Conservation (phyloP, 441 rosid genomes). For the Brassica hybrid region DNA sequence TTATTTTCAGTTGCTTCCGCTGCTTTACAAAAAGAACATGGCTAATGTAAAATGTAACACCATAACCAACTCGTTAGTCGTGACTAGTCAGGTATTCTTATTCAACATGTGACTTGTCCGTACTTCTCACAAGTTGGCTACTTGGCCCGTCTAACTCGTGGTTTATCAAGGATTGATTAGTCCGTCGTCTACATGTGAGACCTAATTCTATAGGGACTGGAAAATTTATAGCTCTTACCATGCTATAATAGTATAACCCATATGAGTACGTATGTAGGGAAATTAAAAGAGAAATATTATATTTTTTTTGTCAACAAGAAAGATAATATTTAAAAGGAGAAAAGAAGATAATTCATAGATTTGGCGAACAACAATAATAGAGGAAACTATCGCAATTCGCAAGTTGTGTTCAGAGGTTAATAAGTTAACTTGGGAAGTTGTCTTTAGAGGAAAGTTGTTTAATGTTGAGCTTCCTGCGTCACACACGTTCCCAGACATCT, state of each 20-base stretch:
- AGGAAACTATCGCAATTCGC: conserved; percentile 10
- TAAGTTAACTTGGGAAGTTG: conserved; percentile 35
- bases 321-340: not conserved
- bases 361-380: not conserved
- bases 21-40: no score
- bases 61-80: no score
- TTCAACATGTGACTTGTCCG: not conserved
- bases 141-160: conserved; percentile 1
- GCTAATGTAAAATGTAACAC: no score
- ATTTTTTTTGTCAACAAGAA: no score
- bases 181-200: conserved; percentile 6
- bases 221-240: not conserved
- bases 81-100: not conserved
- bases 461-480: conserved; percentile 25
- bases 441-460: conserved; percentile 24
- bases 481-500: conserved; percentile 37
- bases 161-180: not conserved
- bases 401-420: conserved; percentile 20
- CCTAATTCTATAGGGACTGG: not conserved
- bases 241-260: not conserved
- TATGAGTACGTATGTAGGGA: not conserved
- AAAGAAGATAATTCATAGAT: not conserved
- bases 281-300: not conserved
- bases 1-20: no score
- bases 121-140: not conserved